Evolutionary conservation across 73 alveolate genomes (phyloP).

Genomic region (Effrenium voratum): DNA sequence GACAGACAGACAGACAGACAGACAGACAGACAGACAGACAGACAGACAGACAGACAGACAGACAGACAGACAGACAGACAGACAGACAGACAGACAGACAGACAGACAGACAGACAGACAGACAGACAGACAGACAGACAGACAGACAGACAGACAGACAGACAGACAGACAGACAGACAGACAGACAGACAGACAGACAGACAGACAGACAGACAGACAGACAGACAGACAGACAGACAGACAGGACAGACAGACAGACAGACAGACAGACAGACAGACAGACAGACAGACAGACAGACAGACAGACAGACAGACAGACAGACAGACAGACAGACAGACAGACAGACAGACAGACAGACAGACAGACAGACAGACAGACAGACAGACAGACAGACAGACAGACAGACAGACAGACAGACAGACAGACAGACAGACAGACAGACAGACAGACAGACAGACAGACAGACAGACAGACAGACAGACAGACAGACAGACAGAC

Average conservation of each 20-base stretch:
- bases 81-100: conserved; percentile 1
- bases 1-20: conserved; percentile 7
- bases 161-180: background rate
- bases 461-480: background rate
- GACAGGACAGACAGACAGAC: background rate
- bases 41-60: background rate
- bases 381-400: conserved; percentile 1
- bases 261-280: background rate
- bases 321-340: background rate
- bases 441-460: conserved; percentile 1
- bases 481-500: background rate
- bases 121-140: conserved; percentile 8
- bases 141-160: background rate
- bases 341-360: background rate
- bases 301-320: background rate
- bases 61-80: background rate
- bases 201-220: background rate
- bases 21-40: conserved; percentile 1
- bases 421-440: conserved; percentile 1
- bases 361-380: conserved; percentile 1
- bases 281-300: background rate
- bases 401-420: conserved; percentile 1
- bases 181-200: background rate
- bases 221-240: background rate
- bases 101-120: background rate